phyloP scores from a whole-genome alignment of 169 alveolate genomes.

The Plasmodium cynomolgi region DNA sequence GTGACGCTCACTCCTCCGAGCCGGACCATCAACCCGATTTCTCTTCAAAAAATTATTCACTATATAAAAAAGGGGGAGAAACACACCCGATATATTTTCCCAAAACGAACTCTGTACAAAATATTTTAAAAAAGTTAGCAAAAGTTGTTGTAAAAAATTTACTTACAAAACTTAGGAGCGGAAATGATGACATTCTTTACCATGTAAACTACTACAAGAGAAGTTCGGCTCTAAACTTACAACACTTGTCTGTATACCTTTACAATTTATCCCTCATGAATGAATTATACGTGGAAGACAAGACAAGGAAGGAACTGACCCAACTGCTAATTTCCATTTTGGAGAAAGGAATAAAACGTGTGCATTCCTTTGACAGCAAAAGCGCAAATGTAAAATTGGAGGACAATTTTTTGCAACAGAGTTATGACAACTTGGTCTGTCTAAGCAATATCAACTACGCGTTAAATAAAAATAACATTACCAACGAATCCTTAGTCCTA shows the following conservation, averaged over 20 bases:
- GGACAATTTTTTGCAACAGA: conserved; percentile 21
- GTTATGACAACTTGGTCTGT: conserved; percentile 41
- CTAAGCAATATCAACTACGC: conserved; percentile 71
- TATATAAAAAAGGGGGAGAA: neutral
- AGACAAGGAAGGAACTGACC: neutral
- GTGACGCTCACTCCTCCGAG: neutral
- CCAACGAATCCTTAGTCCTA: conserved; percentile 23
- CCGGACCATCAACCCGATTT: neutral
- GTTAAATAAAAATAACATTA: conserved; percentile 49
- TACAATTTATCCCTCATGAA: conserved; percentile 34
- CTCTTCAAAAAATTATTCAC: neutral
- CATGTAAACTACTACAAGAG: neutral
- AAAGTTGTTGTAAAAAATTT: conserved; percentile 12
- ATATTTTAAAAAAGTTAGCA: conserved; percentile 47
- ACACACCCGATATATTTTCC: neutral
- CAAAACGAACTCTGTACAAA: neutral
- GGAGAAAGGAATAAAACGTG: conserved; percentile 22
- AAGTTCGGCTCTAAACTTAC: conserved; percentile 42
- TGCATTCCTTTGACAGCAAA: conserved; percentile 16
- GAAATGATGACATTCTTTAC: neutral
- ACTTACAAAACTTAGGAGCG: conserved; percentile 5
- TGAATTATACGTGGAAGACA: neutral
- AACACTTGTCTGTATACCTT: conserved; percentile 43
- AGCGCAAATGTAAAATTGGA: neutral
- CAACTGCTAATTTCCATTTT: conserved; percentile 9